Conservation (phyloP, 805 yeast species). For the Metschnikowia lunata region DNA sequence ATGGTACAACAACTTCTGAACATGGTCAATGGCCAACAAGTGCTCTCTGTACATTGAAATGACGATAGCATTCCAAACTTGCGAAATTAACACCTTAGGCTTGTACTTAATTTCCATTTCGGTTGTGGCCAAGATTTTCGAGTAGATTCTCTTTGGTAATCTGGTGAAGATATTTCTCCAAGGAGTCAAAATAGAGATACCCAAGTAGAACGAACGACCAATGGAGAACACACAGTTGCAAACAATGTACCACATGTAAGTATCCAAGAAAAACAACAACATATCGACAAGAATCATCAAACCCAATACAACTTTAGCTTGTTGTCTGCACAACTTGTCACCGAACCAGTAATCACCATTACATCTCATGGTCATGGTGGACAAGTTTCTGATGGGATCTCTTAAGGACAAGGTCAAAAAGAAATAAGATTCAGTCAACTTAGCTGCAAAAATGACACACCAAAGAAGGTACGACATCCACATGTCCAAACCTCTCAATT, state of each 20-base stretch:
- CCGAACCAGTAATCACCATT: constrained; percentile 92
- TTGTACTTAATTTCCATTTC: constrained; percentile 99
- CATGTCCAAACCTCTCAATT: constrained; percentile 83
- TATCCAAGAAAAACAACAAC: constrained; percentile 95
- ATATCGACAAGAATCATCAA: constrained; percentile 91
- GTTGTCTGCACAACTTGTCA: constrained; percentile 69
- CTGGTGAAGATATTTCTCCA: constrained; percentile 99
- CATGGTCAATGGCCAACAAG: constrained; percentile 95
- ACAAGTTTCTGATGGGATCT: constrained; percentile 90
- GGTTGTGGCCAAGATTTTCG: constrained; percentile 94
- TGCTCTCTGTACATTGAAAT: constrained; percentile 99
- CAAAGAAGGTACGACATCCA: constrained; percentile 94
- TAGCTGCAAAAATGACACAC: constrained; percentile 85
- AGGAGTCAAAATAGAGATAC: constrained; percentile 97
- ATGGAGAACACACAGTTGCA: constrained; percentile 93
- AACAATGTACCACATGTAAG: constrained; percentile 97
- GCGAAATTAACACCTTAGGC: constrained; percentile 96
- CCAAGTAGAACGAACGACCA: constrained; percentile 96
- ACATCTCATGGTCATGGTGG: constrained; percentile 88
- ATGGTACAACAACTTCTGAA: constrained; percentile 93
- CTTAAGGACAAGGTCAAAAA: constrained; percentile 67
- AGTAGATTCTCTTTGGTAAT: constrained; percentile 97
- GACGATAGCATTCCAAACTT: constrained; percentile 98
- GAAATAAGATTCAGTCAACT: constrained; percentile 75
- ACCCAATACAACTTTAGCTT: constrained; percentile 85